A percentile compares a stretch with the other conserved stretches of the same genome.
Conservation (phyloP, 148 eudicot genomes). For the Fagopyrum homotropicum region DNA sequence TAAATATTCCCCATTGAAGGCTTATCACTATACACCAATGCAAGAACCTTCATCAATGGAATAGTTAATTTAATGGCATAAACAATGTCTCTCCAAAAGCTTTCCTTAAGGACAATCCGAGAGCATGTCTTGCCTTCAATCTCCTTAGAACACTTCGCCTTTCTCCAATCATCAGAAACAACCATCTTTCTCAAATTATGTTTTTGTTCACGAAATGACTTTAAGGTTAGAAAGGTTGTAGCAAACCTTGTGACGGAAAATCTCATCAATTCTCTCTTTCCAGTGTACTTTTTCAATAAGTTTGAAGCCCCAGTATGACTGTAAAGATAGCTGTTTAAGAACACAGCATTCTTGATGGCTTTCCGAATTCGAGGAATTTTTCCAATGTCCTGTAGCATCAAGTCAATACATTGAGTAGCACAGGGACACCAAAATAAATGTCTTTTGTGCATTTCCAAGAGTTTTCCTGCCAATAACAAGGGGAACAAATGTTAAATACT, state of each 20-base stretch:
- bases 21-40: background rate
- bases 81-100: constrained; percentile 7
- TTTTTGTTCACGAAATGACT: constrained; percentile 5
- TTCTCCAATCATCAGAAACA: constrained; percentile 13
- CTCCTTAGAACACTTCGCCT: background rate
- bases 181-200: constrained; percentile 15
- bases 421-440: constrained; percentile 13
- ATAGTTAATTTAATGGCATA: background rate
- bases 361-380: constrained; percentile 2
- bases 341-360: constrained; percentile 10
- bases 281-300: constrained; percentile 5
- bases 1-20: constrained; percentile 3
- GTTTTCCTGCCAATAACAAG: background rate
- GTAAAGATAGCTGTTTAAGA: background rate
- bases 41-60: constrained; percentile 2
- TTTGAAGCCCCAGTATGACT: background rate
- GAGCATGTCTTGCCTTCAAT: background rate
- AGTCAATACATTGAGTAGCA: constrained; percentile 16
- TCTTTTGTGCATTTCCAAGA: background rate
- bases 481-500: background rate
- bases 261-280: constrained; percentile 10
- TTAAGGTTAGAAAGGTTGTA: constrained; percentile 21
- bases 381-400: constrained; percentile 17
- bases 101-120: background rate
- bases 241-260: constrained; percentile 6